Evolutionary conservation across 192 early-diverging fungal genomes (phyloP).

Genomic region (Irineochytrium annulatum): DNA sequence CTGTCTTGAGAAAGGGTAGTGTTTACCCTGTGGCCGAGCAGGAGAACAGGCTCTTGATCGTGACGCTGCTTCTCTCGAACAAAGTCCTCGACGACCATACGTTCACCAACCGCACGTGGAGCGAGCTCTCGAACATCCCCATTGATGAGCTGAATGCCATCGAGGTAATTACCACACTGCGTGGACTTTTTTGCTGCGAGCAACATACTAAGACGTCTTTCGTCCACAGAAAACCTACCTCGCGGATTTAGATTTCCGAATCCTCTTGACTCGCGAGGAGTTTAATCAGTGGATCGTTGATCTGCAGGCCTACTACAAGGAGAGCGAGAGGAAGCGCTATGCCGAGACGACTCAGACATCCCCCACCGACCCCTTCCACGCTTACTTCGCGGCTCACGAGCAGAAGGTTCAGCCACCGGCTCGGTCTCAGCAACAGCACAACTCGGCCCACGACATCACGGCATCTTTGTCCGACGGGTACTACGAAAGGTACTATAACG

Average conservation of each 20-base stretch:
- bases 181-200: not conserved
- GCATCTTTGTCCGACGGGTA: not conserved
- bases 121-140: not conserved
- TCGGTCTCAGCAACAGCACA: not conserved
- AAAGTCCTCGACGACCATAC: slow-evolving; percentile 12
- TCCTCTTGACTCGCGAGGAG: not conserved
- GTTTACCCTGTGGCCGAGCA: too few species aligned
- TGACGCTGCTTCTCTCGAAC: not conserved
- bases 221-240: not conserved
- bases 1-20: too few species aligned
- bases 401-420: not conserved
- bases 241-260: not conserved
- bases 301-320: not conserved
- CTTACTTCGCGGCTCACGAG: too few species aligned
- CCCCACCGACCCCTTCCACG: too few species aligned
- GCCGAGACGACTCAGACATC: not conserved
- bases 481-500: not conserved
- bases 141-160: not conserved
- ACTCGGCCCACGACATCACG: too few species aligned
- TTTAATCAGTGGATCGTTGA: not conserved
- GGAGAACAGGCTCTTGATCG: too few species aligned
- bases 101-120: slow-evolving; percentile 12
- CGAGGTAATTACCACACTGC: slow-evolving; percentile 1
- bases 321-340: not conserved
- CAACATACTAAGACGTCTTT: not conserved